Conservation (phyloP, 768 basidiomycete species). For the Hericium erinaceus region DNA sequence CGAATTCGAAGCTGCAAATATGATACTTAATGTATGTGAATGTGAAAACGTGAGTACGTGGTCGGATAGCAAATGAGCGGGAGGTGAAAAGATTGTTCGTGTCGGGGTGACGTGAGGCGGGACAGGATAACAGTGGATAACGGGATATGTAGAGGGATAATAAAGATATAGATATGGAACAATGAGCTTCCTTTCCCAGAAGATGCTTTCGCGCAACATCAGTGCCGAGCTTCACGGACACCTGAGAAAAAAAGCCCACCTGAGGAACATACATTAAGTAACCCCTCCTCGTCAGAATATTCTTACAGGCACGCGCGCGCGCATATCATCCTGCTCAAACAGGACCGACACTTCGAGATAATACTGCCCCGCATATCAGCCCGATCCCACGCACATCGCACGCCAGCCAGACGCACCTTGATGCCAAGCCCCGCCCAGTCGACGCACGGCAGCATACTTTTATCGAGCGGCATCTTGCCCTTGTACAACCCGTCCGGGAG, state of each 20-base stretch:
- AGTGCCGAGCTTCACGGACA: neutral
- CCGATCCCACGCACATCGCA: neutral
- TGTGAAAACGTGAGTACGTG: neutral
- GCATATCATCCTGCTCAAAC: conserved; percentile 51
- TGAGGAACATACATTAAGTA: neutral
- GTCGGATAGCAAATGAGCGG: neutral
- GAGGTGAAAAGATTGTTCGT: neutral
- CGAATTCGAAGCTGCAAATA: no score
- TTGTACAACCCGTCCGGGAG: conserved; percentile 66
- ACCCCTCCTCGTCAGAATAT: conserved; percentile 31
- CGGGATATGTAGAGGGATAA: neutral
- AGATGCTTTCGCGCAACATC: no score
- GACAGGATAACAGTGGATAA: neutral
- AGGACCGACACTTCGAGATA: conserved; percentile 65
- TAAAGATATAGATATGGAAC: neutral
- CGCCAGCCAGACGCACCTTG: conserved; percentile 37
- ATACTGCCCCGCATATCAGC: conserved; percentile 35
- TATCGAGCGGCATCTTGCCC: conserved; percentile 43
- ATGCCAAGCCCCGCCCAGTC: conserved; percentile 61
- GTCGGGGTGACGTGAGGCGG: neutral
- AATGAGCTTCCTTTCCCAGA: neutral
- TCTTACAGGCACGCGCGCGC: conserved; percentile 53
- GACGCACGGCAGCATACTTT: conserved; percentile 54
- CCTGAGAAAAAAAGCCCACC: neutral
- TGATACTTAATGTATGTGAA: neutral